Base-by-base conservation (phyloP, 768 basidiomycete genomes). In the Mycena vitilis region DNA sequence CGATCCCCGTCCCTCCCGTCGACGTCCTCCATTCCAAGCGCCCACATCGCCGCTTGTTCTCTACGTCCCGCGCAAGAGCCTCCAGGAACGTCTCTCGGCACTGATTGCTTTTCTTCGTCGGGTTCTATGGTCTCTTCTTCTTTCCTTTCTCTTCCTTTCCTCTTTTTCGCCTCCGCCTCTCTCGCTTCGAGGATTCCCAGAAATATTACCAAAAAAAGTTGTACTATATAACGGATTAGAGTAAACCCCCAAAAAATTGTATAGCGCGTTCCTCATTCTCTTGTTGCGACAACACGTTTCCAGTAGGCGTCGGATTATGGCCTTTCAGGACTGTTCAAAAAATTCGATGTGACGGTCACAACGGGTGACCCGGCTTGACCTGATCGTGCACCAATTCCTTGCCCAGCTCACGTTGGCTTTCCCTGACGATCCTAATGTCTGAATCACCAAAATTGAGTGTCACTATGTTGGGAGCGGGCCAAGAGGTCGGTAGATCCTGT, bases 401-500 rank as follows among this genome's bases (percentile, higher is more conserved):
- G 30, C 30, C 30, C 30, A 30, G 30, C 5, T 30, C 30, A 30
- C 30, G 5, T 30, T 30, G 30, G 30, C 30, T 30, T 30, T 30
- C 30, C 30, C 30, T 30, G 30, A 30, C 30, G 30, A 30, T 30
- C 18, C 18, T 16, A 8, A 89, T 90, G 89, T 81, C 89, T 18
- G 90, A 90, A 75, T 78, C 84, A 67, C 88, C 92, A 36, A 93
- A 88, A 23, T 76, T 95, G 74, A 94, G 92, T 72, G 90, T 98
- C 38, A 97, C 95, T 5, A 87, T 98, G 73, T 88, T 98, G 13
- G 97, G 97, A 66, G 96, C 98, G 22, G 97, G 98, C 13, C 97
- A 99, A 79, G 98, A 99, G 81, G 98, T 99, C 56, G 98, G 98
- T 7, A 84, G 98, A 68, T 96, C 95, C 0, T 99, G 98, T 79